Evolutionary conservation across 306 rosid species (phyloP).

Genomic region (Heteromeles arbutifolia): DNA sequence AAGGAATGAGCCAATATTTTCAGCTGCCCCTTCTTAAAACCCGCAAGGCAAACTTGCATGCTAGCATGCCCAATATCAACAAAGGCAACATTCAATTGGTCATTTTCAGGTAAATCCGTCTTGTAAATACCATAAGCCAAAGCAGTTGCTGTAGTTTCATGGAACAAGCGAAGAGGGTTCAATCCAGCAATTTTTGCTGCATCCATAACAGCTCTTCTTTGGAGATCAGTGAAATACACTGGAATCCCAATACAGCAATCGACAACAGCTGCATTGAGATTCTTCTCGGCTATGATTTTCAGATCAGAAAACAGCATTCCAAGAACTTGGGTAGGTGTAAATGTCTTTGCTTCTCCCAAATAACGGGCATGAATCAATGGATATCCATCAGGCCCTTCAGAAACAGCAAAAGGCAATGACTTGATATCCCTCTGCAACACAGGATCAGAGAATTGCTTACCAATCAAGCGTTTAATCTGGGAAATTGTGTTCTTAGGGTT

Average conservation of each 20-base stretch:
- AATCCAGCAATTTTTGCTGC: constrained; percentile 90
- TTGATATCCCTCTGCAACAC: constrained; percentile 75
- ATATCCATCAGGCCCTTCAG: constrained; percentile 84
- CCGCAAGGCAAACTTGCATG: constrained; percentile 97
- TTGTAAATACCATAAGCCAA: constrained; percentile 94
- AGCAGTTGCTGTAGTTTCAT: constrained; percentile 92
- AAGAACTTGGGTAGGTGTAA: constrained; percentile 76
- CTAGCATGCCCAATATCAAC: constrained; percentile 92
- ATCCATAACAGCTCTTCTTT: constrained; percentile 84
- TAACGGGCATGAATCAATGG: constrained; percentile 71
- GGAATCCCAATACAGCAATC: constrained; percentile 99
- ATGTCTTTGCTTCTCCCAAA: constrained; percentile 60
- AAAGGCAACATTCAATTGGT: constrained; percentile 80
- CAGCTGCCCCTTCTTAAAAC: constrained; percentile 84
- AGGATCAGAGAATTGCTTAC: constrained; percentile 65
- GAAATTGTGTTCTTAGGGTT: constrained; percentile 83
- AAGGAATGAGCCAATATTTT: constrained; percentile 73
- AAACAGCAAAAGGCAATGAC: constrained; percentile 57
- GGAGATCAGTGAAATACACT: constrained; percentile 81
- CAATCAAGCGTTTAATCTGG: constrained; percentile 74
- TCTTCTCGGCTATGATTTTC: constrained; percentile 71
- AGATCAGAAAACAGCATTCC: constrained; percentile 80
- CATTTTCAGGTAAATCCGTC: constrained; percentile 85
- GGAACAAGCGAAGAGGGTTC: constrained; percentile 80
- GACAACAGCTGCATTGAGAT: constrained; percentile 70